Conservation (phyloP, 805 yeast genomes). For the Yarrowia osloensis region DNA sequence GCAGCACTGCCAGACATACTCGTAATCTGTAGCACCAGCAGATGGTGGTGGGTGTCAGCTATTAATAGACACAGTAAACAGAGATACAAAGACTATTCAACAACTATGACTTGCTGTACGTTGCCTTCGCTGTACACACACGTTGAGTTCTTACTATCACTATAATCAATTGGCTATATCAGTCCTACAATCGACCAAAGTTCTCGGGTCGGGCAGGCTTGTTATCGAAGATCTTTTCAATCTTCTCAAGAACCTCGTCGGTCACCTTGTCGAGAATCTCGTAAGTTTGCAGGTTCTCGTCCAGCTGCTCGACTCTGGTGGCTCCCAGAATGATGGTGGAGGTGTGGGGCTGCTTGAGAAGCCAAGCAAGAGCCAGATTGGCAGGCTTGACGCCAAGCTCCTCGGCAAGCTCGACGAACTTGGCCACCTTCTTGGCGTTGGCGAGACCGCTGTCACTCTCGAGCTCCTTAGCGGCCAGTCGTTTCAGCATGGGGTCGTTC, state of each 20-base stretch:
- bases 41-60: too few species aligned
- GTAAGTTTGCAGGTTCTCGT: constrained; percentile 40
- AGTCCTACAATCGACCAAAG: neutral
- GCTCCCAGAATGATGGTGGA: constrained; percentile 43
- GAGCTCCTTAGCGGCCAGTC: constrained; percentile 33
- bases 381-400: constrained; percentile 39
- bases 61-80: too few species aligned
- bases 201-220: constrained; percentile 34
- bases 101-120: too few species aligned
- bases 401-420: constrained; percentile 38
- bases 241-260: constrained; percentile 37
- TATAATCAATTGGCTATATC: too few species aligned
- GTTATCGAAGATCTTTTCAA: constrained; percentile 40
- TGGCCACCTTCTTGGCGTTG: constrained; percentile 37
- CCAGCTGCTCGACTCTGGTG: constrained; percentile 39
- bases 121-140: too few species aligned
- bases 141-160: too few species aligned
- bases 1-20: too few species aligned
- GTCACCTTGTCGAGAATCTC: constrained; percentile 39
- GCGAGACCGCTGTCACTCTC: constrained; percentile 37
- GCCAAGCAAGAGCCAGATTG: constrained; percentile 42
- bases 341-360: constrained; percentile 40
- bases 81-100: too few species aligned
- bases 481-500: constrained; percentile 28
- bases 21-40: too few species aligned